These are phyloP conservation scores for Adiantum capillusveneris DNA, from an alignment of 75 land plant genomes.

Conservation along the genomic window DNA sequence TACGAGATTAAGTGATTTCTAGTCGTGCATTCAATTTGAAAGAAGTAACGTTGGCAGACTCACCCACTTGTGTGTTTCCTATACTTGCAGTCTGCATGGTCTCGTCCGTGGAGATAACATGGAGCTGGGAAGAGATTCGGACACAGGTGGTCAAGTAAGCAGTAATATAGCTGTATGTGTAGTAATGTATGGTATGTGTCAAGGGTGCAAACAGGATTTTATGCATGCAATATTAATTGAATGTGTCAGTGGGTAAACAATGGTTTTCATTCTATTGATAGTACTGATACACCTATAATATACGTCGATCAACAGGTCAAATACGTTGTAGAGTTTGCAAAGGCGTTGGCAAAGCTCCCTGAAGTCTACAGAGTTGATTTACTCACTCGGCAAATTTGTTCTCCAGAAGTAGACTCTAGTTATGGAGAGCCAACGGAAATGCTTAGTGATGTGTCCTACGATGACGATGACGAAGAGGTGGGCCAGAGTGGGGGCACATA, in stretches of 20 bases:
- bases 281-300: no score
- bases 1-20: no score
- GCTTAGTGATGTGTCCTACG: constrained; percentile 29
- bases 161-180: not conserved
- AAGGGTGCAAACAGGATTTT: no score
- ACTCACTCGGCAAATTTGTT: constrained; percentile 37
- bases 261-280: no score
- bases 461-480: constrained; percentile 37
- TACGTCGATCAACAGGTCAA: no score
- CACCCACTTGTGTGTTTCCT: no score
- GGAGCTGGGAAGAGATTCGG: constrained; percentile 71
- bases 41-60: no score
- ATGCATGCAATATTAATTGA: no score
- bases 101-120: constrained; percentile 61
- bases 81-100: constrained; percentile 50
- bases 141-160: constrained; percentile 64
- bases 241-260: no score
- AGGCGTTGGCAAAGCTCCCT: constrained; percentile 37
- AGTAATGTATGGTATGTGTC: no score
- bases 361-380: constrained; percentile 49
- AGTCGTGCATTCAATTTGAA: no score
- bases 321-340: constrained; percentile 55
- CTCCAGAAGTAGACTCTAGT: constrained; percentile 42
- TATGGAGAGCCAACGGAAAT: constrained; percentile 53
- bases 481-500: constrained; percentile 87